Evolutionary conservation across 495 filamentous ascomycete species (phyloP).

Genomic region (Penicillium subrubescens): DNA sequence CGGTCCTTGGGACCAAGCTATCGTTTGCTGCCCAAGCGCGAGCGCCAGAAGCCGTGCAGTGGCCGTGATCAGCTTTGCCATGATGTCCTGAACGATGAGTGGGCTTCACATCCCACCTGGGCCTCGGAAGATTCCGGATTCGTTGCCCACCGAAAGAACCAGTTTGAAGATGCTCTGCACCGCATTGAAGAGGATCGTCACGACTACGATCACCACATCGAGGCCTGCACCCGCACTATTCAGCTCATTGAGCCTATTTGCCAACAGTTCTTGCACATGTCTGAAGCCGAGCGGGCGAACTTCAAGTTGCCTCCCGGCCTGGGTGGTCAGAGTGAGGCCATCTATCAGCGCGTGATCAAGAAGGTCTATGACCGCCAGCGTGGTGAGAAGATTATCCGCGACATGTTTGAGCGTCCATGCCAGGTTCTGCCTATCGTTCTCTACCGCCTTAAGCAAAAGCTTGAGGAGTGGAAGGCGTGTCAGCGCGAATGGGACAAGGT

Average conservation of each 20-base stretch:
- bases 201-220: constrained; percentile 98
- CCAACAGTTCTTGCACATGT: constrained; percentile 79
- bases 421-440: constrained; percentile 85
- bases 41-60: constrained; percentile 83
- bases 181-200: constrained; percentile 97
- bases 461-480: constrained; percentile 94
- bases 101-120: constrained; percentile 99
- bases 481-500: constrained; percentile 99
- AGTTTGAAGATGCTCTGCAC: constrained; percentile 88
- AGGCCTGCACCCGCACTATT: constrained; percentile 88
- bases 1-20: constrained; percentile 94
- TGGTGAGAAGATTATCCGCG: constrained; percentile 76
- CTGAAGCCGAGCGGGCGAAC: constrained; percentile 63
- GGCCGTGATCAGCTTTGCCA: constrained; percentile 93
- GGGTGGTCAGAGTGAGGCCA: constrained; percentile 90
- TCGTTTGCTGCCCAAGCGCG: constrained; percentile 83
- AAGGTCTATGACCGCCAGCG: constrained; percentile 93
- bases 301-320: constrained; percentile 81
- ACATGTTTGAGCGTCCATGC: constrained; percentile 79
- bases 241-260: constrained; percentile 93
- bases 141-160: constrained; percentile 95
- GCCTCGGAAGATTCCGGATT: constrained; percentile 98
- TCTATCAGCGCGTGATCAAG: constrained; percentile 94
- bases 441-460: constrained; percentile 84
- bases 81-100: constrained; percentile 91